A percentile compares a stretch with the other conserved stretches of the same genome.
Evolutionary conservation across 1,284 basidiomycete species (phyloP).

Genomic region (Ganoderma resinaceum): DNA sequence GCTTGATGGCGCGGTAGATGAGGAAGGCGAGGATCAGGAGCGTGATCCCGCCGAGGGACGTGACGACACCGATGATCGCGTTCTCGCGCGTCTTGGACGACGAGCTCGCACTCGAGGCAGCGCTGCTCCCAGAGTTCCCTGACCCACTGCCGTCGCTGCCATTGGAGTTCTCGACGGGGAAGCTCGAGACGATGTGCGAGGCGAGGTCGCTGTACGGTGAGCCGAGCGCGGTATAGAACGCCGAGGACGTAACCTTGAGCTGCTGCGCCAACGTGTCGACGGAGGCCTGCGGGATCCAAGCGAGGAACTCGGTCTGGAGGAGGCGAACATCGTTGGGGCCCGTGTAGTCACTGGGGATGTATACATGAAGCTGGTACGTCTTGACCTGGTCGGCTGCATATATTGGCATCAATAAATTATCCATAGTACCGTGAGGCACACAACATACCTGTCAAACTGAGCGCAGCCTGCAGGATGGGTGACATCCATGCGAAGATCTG

Average conservation of each 20-base stretch:
- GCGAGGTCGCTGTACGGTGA: slow-evolving; percentile 59
- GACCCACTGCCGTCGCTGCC: slow-evolving; percentile 39
- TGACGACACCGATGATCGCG: slow-evolving; percentile 83
- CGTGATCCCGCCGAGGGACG: slow-evolving; percentile 74
- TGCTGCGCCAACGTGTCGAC: slow-evolving; percentile 61
- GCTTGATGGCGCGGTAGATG: slow-evolving; percentile 63
- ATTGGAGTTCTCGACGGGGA: slow-evolving; percentile 51
- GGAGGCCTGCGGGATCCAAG: slow-evolving; percentile 58
- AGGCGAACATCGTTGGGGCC: slow-evolving; percentile 49
- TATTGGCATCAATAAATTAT: background rate
- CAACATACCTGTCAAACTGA: slow-evolving; percentile 52
- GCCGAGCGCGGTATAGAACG: slow-evolving; percentile 60
- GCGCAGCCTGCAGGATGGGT: slow-evolving; percentile 54
- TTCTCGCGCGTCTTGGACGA: slow-evolving; percentile 60
- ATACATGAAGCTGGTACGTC: slow-evolving; percentile 67
- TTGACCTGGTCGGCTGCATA: slow-evolving; percentile 48
- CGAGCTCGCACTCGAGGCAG: slow-evolving; percentile 22
- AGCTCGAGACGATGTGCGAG: slow-evolving; percentile 62
- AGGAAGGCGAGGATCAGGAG: slow-evolving; percentile 71
- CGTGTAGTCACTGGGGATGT: slow-evolving; percentile 58
- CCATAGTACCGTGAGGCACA: background rate
- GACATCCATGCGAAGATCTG: slow-evolving; percentile 74
- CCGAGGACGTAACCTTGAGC: slow-evolving; percentile 60
- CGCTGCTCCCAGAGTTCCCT: slow-evolving; percentile 24
- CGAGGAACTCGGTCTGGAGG: slow-evolving; percentile 67